Conservation (phyloP, 192 early-diverging fungal species). For the Funneliformis mosseae region DNA sequence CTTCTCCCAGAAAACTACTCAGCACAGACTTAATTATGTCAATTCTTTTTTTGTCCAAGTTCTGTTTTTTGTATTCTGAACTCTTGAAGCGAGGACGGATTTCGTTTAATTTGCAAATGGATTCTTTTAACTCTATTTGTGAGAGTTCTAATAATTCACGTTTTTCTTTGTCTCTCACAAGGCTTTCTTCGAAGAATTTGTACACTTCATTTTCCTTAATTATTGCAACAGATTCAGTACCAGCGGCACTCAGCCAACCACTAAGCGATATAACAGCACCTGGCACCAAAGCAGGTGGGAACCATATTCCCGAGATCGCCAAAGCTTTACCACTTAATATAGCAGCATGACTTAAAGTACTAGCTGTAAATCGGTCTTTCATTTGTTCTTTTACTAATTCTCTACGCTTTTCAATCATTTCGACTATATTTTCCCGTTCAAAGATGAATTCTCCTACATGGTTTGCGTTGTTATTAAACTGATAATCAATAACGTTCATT, state of each 20-base stretch:
- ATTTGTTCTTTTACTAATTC: background rate
- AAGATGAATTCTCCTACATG: slow-evolving; percentile 1
- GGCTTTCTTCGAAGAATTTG: background rate
- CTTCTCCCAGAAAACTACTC: background rate
- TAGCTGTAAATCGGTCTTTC: background rate
- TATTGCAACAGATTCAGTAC: background rate
- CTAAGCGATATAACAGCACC: background rate
- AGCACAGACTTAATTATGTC: background rate
- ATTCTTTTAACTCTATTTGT: background rate
- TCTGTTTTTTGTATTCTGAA: slow-evolving; percentile 6
- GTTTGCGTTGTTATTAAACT: background rate
- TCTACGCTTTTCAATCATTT: background rate
- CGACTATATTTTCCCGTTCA: background rate
- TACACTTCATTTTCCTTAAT: slow-evolving; percentile 9
- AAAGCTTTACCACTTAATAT: background rate
- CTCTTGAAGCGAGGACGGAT: background rate
- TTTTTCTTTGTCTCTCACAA: slow-evolving; percentile 1
- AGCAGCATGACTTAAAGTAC: background rate
- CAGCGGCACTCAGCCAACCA: background rate
- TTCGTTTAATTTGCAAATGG: background rate
- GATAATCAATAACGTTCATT: background rate
- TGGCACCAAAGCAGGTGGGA: background rate
- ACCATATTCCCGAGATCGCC: slow-evolving; percentile 15
- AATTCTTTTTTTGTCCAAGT: background rate
- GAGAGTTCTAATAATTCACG: background rate